Evolutionary conservation across 345 rosid genomes (phyloP), one percentile per base, ranked within the genome.

Genomic region (Microthlaspi erraticum): DNA sequence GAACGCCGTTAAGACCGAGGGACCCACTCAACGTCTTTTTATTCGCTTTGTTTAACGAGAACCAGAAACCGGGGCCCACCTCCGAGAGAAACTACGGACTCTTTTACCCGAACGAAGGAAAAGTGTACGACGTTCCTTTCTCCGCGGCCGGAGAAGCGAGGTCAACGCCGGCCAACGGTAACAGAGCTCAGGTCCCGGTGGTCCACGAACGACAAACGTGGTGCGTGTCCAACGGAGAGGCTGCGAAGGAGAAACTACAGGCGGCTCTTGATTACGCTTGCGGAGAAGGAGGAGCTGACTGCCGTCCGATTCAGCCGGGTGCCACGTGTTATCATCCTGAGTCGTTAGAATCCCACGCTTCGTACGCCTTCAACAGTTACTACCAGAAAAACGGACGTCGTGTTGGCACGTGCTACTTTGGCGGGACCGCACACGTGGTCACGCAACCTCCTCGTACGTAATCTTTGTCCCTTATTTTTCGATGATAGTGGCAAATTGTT

Each of bases 221-320:
- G 97, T 93, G 97, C 70, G 92, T 89, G 60, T 93, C 98, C 11
- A 86, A 74, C 43, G 79, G 55, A 8, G 73, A 76, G 0, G 77
- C 56, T 1, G 85, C 76, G 7, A 71, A 72, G 51, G 72, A 73
- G 60, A 85, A 77, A 81, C 71, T 93, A 5, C 91, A 93, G 78
- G 84, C 43, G 5, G 95, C 80, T 29, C 73, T 91, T 9, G 89
- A 91, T 70, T 93, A 80, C 57, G 93, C 97, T 6, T 91, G 98
- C 17, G 96, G 98, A 0, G 86, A 88, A 73, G 98, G 97, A 59
- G 91, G 85, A 6, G 98, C 97, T 38, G 97, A 91, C 31, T 93
- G 97, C 82, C 79, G 81, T 20, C 84, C 91, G 73, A 91, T 93
- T 52, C 98, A 93, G 33, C 75, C 73, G 0, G 95, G 87, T 13